phyloP scores from a whole-genome alignment of 768 basidiomycete species.

The Agaricus sinodeliciosus region DNA sequence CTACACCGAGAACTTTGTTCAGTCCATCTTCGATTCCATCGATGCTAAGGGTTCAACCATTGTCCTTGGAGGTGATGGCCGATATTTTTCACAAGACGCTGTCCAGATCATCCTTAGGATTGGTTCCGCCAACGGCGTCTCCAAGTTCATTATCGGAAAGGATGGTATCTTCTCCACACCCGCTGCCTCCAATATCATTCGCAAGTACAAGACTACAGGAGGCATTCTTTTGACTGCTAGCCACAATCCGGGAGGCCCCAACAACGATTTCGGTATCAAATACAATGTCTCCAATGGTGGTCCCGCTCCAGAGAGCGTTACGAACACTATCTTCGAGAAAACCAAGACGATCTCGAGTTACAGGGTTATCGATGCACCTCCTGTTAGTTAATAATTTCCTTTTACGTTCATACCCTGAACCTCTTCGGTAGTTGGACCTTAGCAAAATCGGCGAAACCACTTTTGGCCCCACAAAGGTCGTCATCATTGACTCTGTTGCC shows the following conservation, averaged over 20 bases:
- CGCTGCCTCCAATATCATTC: constrained; percentile 92
- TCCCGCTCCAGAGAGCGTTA: constrained; percentile 93
- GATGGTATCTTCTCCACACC: constrained; percentile 93
- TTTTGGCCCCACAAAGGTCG: constrained; percentile 79
- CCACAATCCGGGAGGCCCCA: constrained; percentile 98
- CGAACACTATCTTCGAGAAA: constrained; percentile 90
- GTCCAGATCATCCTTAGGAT: constrained; percentile 92
- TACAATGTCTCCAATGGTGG: constrained; percentile 98
- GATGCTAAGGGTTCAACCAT: constrained; percentile 73
- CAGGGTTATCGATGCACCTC: constrained; percentile 72
- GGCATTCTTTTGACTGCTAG: constrained; percentile 96
- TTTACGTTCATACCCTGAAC: background rate
- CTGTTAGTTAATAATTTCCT: constrained; percentile 40
- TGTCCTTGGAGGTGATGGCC: constrained; percentile 96
- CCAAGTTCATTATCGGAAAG: constrained; percentile 88
- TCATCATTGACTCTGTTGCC: constrained; percentile 89
- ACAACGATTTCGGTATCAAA: constrained; percentile 98
- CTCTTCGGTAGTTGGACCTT: constrained; percentile 61
- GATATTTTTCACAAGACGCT: constrained; percentile 81
- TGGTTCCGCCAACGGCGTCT: constrained; percentile 90
- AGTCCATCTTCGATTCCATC: constrained; percentile 90
- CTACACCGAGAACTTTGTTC: constrained; percentile 99
- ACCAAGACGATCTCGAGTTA: constrained; percentile 84
- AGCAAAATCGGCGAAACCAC: constrained; percentile 71
- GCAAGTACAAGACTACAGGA: constrained; percentile 93